Evolutionary conservation across 495 filamentous ascomycete genomes (phyloP).

Genomic region (Arthonia radiata): DNA sequence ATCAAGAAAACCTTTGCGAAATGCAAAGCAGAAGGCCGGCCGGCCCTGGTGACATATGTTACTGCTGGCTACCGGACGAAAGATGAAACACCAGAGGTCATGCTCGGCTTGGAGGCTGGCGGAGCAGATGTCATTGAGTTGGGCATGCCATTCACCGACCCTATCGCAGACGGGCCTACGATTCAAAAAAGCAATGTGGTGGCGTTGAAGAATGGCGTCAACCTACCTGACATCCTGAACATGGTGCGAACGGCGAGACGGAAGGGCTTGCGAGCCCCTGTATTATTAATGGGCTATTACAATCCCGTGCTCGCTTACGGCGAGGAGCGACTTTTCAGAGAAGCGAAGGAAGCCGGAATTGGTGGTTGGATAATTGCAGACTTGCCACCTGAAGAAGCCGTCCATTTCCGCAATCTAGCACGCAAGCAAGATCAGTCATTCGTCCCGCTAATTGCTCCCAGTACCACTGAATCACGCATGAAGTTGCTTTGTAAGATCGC

Average conservation of each 20-base stretch:
- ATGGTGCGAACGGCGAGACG: slow-evolving; percentile 56
- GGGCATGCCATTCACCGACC: slow-evolving; percentile 89
- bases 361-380: slow-evolving; percentile 98
- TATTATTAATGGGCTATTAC: slow-evolving; percentile 97
- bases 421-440: slow-evolving; percentile 60
- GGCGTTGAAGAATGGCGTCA: slow-evolving; percentile 73
- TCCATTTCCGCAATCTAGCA: slow-evolving; percentile 66
- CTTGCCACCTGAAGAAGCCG: slow-evolving; percentile 86
- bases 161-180: slow-evolving; percentile 84
- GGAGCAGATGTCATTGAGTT: slow-evolving; percentile 72
- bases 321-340: slow-evolving; percentile 63
- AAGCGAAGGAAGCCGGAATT: slow-evolving; percentile 66
- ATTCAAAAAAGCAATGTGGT: slow-evolving; percentile 40
- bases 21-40: slow-evolving; percentile 54
- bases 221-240: slow-evolving; percentile 45
- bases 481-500: slow-evolving; percentile 88
- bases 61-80: slow-evolving; percentile 83
- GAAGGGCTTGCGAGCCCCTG: slow-evolving; percentile 50
- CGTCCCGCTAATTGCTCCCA: slow-evolving; percentile 80
- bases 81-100: slow-evolving; percentile 54
- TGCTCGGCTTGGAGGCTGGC: slow-evolving; percentile 77
- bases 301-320: slow-evolving; percentile 86
- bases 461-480: slow-evolving; percentile 81
- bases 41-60: slow-evolving; percentile 83
- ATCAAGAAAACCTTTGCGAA: slow-evolving; percentile 71